Evolutionary conservation across 345 rosid species (phyloP), one percentile per base, ranked within the genome.

Genomic region (Schrenkiella parvula): DNA sequence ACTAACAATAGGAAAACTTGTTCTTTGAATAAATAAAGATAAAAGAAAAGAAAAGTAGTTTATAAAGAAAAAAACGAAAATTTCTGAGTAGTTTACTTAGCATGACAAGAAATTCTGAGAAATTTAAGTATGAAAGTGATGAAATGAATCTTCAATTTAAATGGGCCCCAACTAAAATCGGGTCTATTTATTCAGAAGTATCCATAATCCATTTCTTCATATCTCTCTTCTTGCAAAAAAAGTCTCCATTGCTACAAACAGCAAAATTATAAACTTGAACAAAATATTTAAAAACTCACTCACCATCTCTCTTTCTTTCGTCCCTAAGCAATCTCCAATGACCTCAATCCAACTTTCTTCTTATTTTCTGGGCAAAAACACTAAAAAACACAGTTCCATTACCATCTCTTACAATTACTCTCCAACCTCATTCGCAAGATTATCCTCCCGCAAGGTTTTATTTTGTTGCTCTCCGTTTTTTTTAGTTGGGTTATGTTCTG

Each of bases 371-470:
- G 64, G 64, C 64, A 31, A 64, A 39, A 67, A 59, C 58, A 42
- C 74, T 19, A 63, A 28, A 47, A 54, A 54, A 34, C 74, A 61
- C 35, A 54, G 25, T 34, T 75, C 54, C 31, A 51, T 59, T 31
- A 39, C 63, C 13, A 37, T 65, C 51, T 73, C 78, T 73, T 66
- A 5, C 2, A 4, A 17, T 10, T 60, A 59, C 58, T 68, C 57
- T 34, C 25, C 11, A 31, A 15, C 21, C 70, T 18, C 39, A 50
- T 66, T 54, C 62, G 38, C 54, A 19, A 66, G 67, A 58, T n/a
- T 58, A 66, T 11, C 42, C 74, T 61, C 70, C 12, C 64, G 60
- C 79, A 68, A 68, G 79, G 75, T 76, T 47, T 15, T 29, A 8
- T 31, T 21, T 14, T 26, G 4, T 7, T 48, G 23, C 31, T 25